A percentile compares a stretch with the other conserved stretches of the same genome.
These are phyloP conservation scores for Citrullus colocynthis DNA, from an alignment of 306 rosid genomes.

Conservation along the genomic window DNA sequence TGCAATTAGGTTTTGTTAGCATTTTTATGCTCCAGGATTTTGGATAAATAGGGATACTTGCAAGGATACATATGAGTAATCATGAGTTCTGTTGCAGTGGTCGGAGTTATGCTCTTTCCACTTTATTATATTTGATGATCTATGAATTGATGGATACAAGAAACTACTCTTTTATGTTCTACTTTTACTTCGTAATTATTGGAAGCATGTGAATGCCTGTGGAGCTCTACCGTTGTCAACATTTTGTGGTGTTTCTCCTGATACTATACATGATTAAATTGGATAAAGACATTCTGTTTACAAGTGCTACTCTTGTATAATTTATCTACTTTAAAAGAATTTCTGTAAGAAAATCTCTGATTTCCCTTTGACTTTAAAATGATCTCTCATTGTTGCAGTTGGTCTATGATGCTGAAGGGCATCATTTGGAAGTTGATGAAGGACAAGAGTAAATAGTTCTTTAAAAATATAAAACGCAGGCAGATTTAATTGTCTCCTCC, in stretches of 20 bases:
- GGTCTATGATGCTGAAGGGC: neutral
- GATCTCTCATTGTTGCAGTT: neutral
- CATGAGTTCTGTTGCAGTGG: neutral
- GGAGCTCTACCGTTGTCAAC: neutral
- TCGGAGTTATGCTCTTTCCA: neutral
- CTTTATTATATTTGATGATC: neutral
- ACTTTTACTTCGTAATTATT: neutral
- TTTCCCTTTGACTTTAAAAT: neutral
- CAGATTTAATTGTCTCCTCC: slow-evolving; percentile 25
- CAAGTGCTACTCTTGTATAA: neutral
- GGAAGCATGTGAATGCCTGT: neutral
- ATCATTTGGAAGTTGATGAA: neutral
- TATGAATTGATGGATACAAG: neutral
- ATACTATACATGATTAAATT: neutral
- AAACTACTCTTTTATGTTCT: neutral
- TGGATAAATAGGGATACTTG: neutral
- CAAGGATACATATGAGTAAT: neutral
- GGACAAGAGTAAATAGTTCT: slow-evolving; percentile 15
- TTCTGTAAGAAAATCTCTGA: neutral
- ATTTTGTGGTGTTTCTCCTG: neutral
- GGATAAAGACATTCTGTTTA: neutral
- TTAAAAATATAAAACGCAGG: slow-evolving; percentile 31
- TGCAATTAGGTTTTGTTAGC: slow-evolving; percentile 1
- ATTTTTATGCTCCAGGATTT: neutral
- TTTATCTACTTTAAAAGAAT: neutral